Conservation (phyloP, 129 eudicot genomes). For the Tagetes patula region DNA sequence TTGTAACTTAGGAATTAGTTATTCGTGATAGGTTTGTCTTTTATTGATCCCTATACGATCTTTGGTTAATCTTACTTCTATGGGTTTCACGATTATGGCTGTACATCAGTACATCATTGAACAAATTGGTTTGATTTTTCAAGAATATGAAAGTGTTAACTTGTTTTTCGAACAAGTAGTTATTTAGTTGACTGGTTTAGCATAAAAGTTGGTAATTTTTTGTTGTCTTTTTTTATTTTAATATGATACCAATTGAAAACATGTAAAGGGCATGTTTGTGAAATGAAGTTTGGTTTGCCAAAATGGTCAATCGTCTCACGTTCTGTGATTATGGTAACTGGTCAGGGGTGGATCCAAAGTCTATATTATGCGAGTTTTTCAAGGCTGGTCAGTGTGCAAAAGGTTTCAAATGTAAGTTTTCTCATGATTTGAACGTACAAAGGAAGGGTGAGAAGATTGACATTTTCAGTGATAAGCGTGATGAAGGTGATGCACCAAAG, state of each 20-base stretch:
- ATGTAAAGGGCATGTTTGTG: not conserved
- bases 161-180: no score
- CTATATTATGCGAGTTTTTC: constrained; percentile 75
- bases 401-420: constrained; percentile 90
- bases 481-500: constrained; percentile 33
- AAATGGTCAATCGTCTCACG: not conserved
- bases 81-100: not conserved
- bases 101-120: not conserved
- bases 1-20: not conserved
- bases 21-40: not conserved
- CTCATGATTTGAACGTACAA: constrained; percentile 82
- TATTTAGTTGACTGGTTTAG: constrained; percentile 6
- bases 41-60: not conserved
- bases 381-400: constrained; percentile 92
- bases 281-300: constrained; percentile 7
- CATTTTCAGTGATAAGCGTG: constrained; percentile 81
- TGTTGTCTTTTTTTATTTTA: not conserved
- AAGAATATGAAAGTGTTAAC: not conserved
- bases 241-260: not conserved
- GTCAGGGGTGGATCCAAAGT: constrained; percentile 92
- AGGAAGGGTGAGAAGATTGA: constrained; percentile 97
- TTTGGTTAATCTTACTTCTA: constrained; percentile 5
- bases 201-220: not conserved
- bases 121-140: not conserved
- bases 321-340: not conserved